Conservation (phyloP, 768 basidiomycete genomes). For the Lactarius psammicola region DNA sequence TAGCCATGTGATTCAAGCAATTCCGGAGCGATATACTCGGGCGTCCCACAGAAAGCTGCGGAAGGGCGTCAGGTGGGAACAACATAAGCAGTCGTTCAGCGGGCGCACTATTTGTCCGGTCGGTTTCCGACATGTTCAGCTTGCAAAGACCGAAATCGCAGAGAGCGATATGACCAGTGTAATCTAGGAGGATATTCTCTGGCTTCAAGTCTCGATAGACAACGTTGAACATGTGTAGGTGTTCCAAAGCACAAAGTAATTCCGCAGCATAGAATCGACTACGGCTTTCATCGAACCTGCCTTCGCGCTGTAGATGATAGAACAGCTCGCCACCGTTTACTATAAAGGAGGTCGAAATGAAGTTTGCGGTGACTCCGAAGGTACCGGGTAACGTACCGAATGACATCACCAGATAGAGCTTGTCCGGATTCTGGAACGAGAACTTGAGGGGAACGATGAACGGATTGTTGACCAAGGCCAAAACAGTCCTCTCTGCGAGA, state of each 20-base stretch:
- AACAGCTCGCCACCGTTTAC: conserved; percentile 98
- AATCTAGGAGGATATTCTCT: conserved; percentile 96
- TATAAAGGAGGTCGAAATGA: conserved; percentile 33
- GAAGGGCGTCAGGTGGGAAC: conserved; percentile 20
- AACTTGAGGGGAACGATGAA: conserved; percentile 99
- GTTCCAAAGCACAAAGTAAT: conserved; percentile 90
- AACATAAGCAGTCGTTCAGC: neutral
- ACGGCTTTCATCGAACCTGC: conserved; percentile 90
- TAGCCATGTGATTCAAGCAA: conserved; percentile 95
- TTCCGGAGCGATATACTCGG: conserved; percentile 98
- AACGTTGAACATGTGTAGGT: conserved; percentile 96
- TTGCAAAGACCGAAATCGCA: conserved; percentile 99
- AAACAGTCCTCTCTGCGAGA: conserved; percentile 92
- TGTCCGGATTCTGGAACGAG: conserved; percentile 97
- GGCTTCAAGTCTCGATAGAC: conserved; percentile 98
- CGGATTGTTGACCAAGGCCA: conserved; percentile 96
- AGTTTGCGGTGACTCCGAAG: neutral
- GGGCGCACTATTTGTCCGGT: conserved; percentile 89
- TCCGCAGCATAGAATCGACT: conserved; percentile 99
- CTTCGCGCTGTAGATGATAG: conserved; percentile 95
- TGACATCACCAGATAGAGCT: conserved; percentile 95
- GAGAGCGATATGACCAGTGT: conserved; percentile 95
- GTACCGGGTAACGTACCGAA: conserved; percentile 57
- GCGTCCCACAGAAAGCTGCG: conserved; percentile 85
- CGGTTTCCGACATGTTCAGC: conserved; percentile 95